Evolutionary conservation across 305 asterid species (phyloP), one percentile per base, ranked within the genome.

Genomic region (Fraxinus floribunda): DNA sequence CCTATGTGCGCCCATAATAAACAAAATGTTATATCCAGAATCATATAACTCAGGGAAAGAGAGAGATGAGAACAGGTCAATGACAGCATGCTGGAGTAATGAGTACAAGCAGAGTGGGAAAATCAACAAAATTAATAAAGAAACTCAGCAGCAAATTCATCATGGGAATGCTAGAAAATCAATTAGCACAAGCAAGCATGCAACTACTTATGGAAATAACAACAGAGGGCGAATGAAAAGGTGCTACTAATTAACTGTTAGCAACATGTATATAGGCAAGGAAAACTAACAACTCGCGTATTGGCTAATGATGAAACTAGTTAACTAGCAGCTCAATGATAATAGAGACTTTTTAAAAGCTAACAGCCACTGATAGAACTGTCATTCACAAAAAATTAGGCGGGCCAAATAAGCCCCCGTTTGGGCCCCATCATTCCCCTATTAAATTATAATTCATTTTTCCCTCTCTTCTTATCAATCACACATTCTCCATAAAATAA

Each of bases 1-100:
- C 90, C 93, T 90, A 57, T 57, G 24, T 75, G 76, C 13, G 36
- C 74, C 68, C 82, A 76, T 75, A 77, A 24, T 41, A 57, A 32
- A 75, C 64, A 39, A 46, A 46, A 36, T 16, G 49, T 75, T 79
- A 83, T 46, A 55, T 82, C 75, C 80, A 64, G 10, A 49, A 46
- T 29, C 34, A 80, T 62, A 64, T 34, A 66, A 78, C 0, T 57
- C 71, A 22, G 35, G 26, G 44, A 72, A 24, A n/a, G 68, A 4
- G 30, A 22, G 35, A 64, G 72, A 20, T 0, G 3, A 9, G 72
- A n/a, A 57, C 26, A 57, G 68, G 9, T 57, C 26, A 18, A 57
- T 3, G 16, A 57, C 22, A 57, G 8, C 68, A 24, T 9, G 8
- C 5, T 66, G 35, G 74, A 66, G n/a, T 11, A 66, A 29, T 10